These are phyloP conservation scores for Tetraselmis chui DNA, from an alignment of 139 green algal genomes.

Conservation along the genomic window DNA sequence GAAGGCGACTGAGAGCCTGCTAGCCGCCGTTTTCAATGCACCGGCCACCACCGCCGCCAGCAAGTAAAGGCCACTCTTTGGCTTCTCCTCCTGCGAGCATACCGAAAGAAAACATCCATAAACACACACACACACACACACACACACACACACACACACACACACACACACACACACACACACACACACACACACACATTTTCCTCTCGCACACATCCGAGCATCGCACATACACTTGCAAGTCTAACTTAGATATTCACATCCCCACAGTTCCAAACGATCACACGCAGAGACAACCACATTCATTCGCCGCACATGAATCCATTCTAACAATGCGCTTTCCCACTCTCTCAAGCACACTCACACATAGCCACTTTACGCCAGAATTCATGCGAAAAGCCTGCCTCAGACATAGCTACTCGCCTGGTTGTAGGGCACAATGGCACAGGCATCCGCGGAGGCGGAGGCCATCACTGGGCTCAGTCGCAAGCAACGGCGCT, in stretches of 20 bases:
- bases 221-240: too few species aligned
- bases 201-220: background rate
- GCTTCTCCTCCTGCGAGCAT: background rate
- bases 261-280: too few species aligned
- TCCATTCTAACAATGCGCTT: too few species aligned
- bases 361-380: background rate
- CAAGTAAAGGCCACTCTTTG: background rate
- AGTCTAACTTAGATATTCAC: too few species aligned
- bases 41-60: background rate
- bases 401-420: background rate
- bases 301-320: background rate
- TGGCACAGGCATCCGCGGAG: background rate
- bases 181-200: too few species aligned
- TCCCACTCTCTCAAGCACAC: too few species aligned
- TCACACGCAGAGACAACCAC: too few species aligned
- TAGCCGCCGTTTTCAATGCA: background rate
- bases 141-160: too few species aligned
- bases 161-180: too few species aligned
- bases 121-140: too few species aligned
- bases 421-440: background rate
- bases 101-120: background rate
- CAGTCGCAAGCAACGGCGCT: background rate
- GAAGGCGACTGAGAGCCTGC: background rate
- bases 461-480: background rate
- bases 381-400: background rate